Conservation (phyloP, 2,329 filamentous ascomycete species). For the Simplicillium sp. region DNA sequence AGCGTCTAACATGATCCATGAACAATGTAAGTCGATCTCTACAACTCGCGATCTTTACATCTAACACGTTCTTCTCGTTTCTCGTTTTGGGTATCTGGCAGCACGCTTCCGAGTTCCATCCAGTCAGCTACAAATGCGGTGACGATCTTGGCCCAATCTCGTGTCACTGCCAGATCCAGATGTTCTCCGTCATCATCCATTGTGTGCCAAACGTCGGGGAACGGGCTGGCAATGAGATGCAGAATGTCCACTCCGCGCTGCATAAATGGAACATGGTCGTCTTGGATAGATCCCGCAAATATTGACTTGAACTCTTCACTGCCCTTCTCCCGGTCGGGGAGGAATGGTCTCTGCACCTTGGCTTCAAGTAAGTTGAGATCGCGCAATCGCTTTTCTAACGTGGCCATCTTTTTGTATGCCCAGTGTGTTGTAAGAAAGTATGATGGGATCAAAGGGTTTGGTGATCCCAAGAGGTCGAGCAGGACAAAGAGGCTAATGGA, state of each 20-base stretch:
- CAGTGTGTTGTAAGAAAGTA: slow-evolving; percentile 89
- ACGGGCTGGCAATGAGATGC: slow-evolving; percentile 79
- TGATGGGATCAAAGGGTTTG: slow-evolving; percentile 63
- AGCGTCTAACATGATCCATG: no score
- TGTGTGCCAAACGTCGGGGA: slow-evolving; percentile 80
- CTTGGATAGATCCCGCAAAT: slow-evolving; percentile 46
- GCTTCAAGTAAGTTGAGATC: slow-evolving; percentile 57
- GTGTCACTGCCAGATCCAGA: slow-evolving; percentile 67
- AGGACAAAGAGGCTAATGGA: slow-evolving; percentile 84
- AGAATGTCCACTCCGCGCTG: slow-evolving; percentile 75
- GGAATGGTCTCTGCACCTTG: slow-evolving; percentile 40
- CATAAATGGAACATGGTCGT: slow-evolving; percentile 93
- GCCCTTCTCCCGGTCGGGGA: slow-evolving; percentile 53
- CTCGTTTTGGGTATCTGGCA: slow-evolving; percentile 17
- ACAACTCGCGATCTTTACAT: no score
- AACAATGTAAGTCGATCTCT: no score
- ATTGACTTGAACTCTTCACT: slow-evolving; percentile 31
- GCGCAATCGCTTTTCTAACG: slow-evolving; percentile 65
- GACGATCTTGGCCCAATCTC: slow-evolving; percentile 81
- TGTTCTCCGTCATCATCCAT: slow-evolving; percentile 77
- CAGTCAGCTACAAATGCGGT: slow-evolving; percentile 84
- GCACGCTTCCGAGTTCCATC: slow-evolving; percentile 59
- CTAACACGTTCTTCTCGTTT: slow-evolving; percentile 12
- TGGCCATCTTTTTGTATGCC: slow-evolving; percentile 74
- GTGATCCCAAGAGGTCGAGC: slow-evolving; percentile 75